phyloP scores from a whole-genome alignment of 441 rosid genomes.

The Viola pubescens region DNA sequence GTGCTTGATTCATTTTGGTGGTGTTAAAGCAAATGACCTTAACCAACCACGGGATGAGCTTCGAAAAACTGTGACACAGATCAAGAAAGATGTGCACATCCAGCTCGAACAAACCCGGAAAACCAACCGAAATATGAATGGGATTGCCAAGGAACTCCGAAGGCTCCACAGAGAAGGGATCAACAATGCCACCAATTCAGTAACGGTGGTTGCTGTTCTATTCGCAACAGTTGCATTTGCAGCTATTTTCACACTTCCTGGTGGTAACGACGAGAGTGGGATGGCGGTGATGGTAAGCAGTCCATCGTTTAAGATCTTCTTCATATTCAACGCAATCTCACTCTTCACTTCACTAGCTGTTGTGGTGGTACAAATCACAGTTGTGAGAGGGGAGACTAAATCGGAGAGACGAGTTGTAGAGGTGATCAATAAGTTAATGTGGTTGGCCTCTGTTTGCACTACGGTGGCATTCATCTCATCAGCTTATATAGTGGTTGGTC shows the following conservation, averaged over 20 bases:
- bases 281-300: conserved; percentile 40
- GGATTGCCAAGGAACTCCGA: conserved; percentile 67
- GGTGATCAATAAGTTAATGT: conserved; percentile 85
- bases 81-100: conserved; percentile 63
- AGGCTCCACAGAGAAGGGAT: conserved; percentile 78
- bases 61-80: conserved; percentile 60
- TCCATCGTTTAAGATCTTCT: conserved; percentile 58
- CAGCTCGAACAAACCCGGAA: conserved; percentile 84
- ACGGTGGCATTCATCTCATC: conserved; percentile 65
- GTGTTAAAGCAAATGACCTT: conserved; percentile 58
- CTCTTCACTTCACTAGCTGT: conserved; percentile 87
- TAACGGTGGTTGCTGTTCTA: conserved; percentile 83
- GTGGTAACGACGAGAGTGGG: conserved; percentile 56
- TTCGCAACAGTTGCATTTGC: conserved; percentile 94
- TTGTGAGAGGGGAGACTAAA: conserved; percentile 79
- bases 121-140: conserved; percentile 71
- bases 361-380: conserved; percentile 81
- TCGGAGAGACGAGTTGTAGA: conserved; percentile 68
- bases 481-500: conserved; percentile 76
- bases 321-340: conserved; percentile 56
- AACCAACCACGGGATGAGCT: conserved; percentile 80
- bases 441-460: conserved; percentile 87
- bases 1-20: conserved; percentile 52
- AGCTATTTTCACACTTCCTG: conserved; percentile 75
- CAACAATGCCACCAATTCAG: conserved; percentile 84